These are phyloP conservation scores for Paxillus ammoniavirescens DNA, from an alignment of 768 basidiomycete genomes.

Conservation along the genomic window DNA sequence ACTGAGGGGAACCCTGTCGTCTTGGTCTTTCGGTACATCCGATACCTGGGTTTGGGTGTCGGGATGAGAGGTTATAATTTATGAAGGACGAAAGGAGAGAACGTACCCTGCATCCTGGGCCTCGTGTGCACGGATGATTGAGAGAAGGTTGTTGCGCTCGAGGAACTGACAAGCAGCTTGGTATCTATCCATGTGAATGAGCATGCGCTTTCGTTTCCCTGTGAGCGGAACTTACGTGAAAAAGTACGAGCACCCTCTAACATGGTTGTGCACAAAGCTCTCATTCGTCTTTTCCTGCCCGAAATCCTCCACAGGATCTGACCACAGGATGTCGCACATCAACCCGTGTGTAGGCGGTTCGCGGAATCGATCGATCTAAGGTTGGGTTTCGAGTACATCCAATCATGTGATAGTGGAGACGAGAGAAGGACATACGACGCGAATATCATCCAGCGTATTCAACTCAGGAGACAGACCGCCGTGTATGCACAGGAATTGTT, in stretches of 20 bases:
- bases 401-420: not conserved
- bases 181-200: constrained; percentile 54
- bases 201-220: not conserved
- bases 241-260: constrained; percentile 96
- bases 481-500: constrained; percentile 98
- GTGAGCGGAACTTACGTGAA: constrained; percentile 55
- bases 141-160: constrained; percentile 93
- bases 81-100: not conserved
- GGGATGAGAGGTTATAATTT: not conserved
- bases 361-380: constrained; percentile 93
- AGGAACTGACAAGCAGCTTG: constrained; percentile 97
- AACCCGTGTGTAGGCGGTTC: constrained; percentile 96
- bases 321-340: constrained; percentile 99
- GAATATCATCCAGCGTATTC: constrained; percentile 92
- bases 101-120: constrained; percentile 96
- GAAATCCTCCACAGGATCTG: constrained; percentile 97
- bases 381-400: not conserved
- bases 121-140: constrained; percentile 97
- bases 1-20: constrained; percentile 98
- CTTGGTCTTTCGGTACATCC: constrained; percentile 99
- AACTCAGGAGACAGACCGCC: constrained; percentile 96
- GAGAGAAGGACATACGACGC: constrained; percentile 53
- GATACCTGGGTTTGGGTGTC: constrained; percentile 54
- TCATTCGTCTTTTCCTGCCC: constrained; percentile 91
- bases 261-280: constrained; percentile 93